Evolutionary conservation across 352 stramenopile species (phyloP), one percentile per base, ranked within the genome.

Genomic region (Phytophthora boehmeriae): DNA sequence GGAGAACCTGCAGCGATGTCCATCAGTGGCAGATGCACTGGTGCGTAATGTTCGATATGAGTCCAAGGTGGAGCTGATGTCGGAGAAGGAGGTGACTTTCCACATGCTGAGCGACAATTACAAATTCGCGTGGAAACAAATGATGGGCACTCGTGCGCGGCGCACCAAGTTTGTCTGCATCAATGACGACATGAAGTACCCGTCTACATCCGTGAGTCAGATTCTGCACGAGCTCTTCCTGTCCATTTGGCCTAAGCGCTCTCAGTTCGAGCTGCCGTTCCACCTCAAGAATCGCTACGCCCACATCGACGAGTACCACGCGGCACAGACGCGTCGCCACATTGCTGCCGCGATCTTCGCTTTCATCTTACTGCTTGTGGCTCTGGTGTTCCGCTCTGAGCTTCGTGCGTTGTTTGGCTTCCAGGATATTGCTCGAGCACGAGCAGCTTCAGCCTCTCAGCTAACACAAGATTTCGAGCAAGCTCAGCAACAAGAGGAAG

Each of bases 111-210:
- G 80, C 42, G 94, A 98, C 57, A 89, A 98, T 68, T 95, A 88
- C 60, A 80, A 83, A 14, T 87, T 89, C 42, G 96, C 94, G 35
- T 92, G 87, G 79, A 88, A 88, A 53, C 88, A 98, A 75, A 91
- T 98, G 71, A 86, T 98, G 59, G 90, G 86, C 55, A 96, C 97
- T 46, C 87, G 95, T 35, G 87, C 86, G 44, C 76, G 90, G 9
- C 88, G 93, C 22, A 93, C 90, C 46, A 98, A 98, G 79, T 98
- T 98, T 59, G 90, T 98, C 20, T 98, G 95, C 68, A 93, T 98
- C 63, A 98, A 98, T 68, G 95, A 98, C 79, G 89, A 98, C 75
- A 97, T 98, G 86, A 84, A 96, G 59, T 77, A 83, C 45, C 88
- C 92, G 52, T 91, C 90, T n/a, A 63, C 66, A 16, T 64, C 83